Percentiles rank a stretch among this genome's conserved stretches.
These are phyloP conservation scores for Geotrichum macrosporum DNA, from an alignment of 1,139 yeast genomes.

Conservation along the genomic window DNA sequence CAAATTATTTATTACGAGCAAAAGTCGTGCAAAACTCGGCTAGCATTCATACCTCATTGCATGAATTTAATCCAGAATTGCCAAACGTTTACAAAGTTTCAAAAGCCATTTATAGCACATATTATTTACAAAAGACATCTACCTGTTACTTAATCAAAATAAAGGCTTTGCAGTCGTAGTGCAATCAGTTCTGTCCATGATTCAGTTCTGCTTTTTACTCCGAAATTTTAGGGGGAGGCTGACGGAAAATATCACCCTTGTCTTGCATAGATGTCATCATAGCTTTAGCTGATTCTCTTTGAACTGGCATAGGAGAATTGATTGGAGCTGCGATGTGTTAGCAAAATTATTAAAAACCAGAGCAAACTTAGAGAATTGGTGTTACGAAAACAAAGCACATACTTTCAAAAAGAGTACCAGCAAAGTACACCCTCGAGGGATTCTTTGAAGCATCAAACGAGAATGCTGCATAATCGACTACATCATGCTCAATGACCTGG, in stretches of 20 bases:
- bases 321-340: no score
- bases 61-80: no score
- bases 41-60: no score
- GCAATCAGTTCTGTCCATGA: no score
- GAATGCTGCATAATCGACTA: slow-evolving; percentile 71
- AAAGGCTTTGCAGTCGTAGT: no score
- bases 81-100: no score
- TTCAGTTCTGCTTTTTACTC: not conserved
- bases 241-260: slow-evolving; percentile 42
- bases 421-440: slow-evolving; percentile 53
- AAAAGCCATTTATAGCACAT: no score
- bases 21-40: no score
- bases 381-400: slow-evolving; percentile 14
- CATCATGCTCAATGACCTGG: slow-evolving; percentile 51
- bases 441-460: slow-evolving; percentile 69
- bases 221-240: slow-evolving; percentile 29
- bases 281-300: slow-evolving; percentile 29
- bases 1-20: no score
- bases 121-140: no score
- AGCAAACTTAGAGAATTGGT: not conserved
- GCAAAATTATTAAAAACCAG: not conserved
- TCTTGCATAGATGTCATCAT: slow-evolving; percentile 38
- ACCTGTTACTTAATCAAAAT: no score
- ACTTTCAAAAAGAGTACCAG: slow-evolving; percentile 79
- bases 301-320: slow-evolving; percentile 38